Evolutionary conservation across 352 stramenopile species (phyloP), one percentile per base, ranked within the genome.

Genomic region (Phytophthora constricta): DNA sequence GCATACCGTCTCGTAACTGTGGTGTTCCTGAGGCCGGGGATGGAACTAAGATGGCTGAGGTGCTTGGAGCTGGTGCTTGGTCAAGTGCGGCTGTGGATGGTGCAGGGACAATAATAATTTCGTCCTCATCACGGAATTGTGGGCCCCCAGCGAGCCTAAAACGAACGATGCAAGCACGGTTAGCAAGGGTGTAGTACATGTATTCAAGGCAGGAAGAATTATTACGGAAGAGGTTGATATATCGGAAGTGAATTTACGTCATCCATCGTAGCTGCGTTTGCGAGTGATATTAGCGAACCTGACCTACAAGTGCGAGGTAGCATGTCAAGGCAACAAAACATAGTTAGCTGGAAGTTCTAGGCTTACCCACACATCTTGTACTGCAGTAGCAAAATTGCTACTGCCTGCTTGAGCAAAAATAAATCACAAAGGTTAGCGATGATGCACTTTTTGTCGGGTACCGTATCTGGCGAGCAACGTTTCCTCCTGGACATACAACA

Each of bases 321-420:
- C 23, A 57, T 27, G 59, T 27, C 48, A 45, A 46, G 27, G 53
- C 37, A 64, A 52, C 13, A 65, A 25, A 47, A 46, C n/a, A n/a
- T n/a, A n/a, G 46, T 60, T 65, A 65, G 41, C 43, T 11, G 19
- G 14, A 58, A 17, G 22, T 33, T 60, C 27, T n/a, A n/a, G n/a
- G n/a, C n/a, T n/a, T 46, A 61, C 10, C 17, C 37, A 23, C 17
- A 62, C 28, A 42, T 10, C 34, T 53, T 20, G 66, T 28, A 25
- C 43, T 50, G 31, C 3, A 46, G 33, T 25, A 50, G 45, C 8
- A 49, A 11, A 1, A 27, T 25, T 9, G 8, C 19, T 33, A n/a
- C n/a, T n/a, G n/a, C n/a, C n/a, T n/a, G n/a, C n/a, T n/a, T n/a
- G n/a, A n/a, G n/a, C n/a, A n/a, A n/a, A n/a, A n/a, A n/a, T n/a